phyloP scores from a whole-genome alignment of 2,329 filamentous ascomycete species.

The Dichotomopilus funicola region DNA sequence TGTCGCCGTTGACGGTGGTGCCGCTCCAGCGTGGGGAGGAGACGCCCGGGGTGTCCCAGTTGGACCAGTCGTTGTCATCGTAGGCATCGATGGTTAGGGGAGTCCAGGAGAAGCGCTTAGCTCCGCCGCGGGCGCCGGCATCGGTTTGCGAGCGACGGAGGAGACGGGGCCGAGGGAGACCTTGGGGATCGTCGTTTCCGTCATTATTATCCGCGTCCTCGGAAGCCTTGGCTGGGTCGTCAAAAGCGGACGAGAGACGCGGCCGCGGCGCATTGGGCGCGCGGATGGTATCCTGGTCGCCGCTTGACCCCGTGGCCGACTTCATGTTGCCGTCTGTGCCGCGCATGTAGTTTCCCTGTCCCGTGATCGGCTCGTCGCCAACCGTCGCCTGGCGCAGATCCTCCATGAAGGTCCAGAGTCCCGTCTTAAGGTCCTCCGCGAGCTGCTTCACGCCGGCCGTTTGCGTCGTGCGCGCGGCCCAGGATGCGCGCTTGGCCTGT shows the following conservation, averaged over 20 bases:
- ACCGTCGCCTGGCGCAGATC: conserved; percentile 93
- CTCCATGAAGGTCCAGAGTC: conserved; percentile 90
- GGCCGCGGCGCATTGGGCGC: conserved; percentile 35
- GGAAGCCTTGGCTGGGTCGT: conserved; percentile 27
- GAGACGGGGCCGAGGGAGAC: conserved; percentile 23
- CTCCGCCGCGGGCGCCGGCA: conserved; percentile 29
- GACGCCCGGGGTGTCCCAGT: conserved; percentile 52
- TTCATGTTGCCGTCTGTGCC: conserved; percentile 32
- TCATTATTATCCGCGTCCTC: conserved; percentile 4
- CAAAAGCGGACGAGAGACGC: conserved; percentile 38
- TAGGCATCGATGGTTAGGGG: conserved; percentile 50
- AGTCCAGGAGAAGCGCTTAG: conserved; percentile 55
- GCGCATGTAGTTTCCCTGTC: conserved; percentile 28
- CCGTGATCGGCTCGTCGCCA: conserved; percentile 78
- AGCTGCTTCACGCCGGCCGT: conserved; percentile 60
- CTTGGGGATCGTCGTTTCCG: conserved; percentile 17
- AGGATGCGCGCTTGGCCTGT: conserved; percentile 51
- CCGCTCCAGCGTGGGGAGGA: conserved; percentile 59
- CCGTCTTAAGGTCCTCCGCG: conserved; percentile 81
- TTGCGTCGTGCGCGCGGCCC: conserved; percentile 47
- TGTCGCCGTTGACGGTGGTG: conserved; percentile 48
- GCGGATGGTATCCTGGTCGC: conserved; percentile 43
- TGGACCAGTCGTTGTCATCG: conserved; percentile 59
- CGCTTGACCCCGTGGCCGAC: conserved; percentile 20
- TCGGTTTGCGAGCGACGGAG: conserved; percentile 28